These are phyloP conservation scores for Yamadazyma nakazawae DNA, from an alignment of 805 yeast species.

Conservation along the genomic window DNA sequence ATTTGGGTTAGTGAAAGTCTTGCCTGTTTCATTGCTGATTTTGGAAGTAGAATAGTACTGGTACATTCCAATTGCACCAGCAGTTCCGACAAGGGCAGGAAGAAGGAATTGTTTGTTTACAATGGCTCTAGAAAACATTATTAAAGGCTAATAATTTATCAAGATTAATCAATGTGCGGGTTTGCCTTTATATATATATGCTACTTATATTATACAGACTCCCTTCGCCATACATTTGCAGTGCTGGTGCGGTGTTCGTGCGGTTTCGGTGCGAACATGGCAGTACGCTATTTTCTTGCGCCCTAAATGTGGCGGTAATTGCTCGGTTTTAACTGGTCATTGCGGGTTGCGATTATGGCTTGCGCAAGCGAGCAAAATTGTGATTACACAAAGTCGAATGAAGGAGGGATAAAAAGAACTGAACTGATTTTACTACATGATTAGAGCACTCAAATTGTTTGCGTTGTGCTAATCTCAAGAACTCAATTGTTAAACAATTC, in stretches of 20 bases:
- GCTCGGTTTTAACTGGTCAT: not conserved
- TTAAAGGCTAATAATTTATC: not conserved
- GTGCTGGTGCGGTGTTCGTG: not conserved
- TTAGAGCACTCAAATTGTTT: too few relatives aligned
- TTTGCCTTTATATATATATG: constrained; percentile 17
- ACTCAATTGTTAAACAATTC: not conserved
- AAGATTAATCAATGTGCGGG: not conserved
- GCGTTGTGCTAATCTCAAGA: not conserved
- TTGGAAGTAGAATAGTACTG: constrained; percentile 20
- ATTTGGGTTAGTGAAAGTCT: constrained; percentile 59
- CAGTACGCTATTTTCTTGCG: not conserved
- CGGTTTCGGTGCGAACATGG: constrained; percentile 9
- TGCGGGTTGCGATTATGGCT: not conserved
- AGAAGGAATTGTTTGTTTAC: constrained; percentile 22
- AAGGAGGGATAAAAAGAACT: not conserved
- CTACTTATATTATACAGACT: constrained; percentile 18
- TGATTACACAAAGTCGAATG: not conserved
- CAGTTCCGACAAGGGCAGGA: constrained; percentile 25
- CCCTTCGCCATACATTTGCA: too few relatives aligned
- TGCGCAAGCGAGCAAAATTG: not conserved
- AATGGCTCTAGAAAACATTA: constrained; percentile 22
- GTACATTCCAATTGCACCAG: constrained; percentile 35
- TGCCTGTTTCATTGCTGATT: constrained; percentile 36
- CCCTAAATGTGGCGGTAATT: not conserved
- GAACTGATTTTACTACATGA: not conserved